phyloP scores from a whole-genome alignment of 2,329 filamentous ascomycete species.

The Didymella pinodella region DNA sequence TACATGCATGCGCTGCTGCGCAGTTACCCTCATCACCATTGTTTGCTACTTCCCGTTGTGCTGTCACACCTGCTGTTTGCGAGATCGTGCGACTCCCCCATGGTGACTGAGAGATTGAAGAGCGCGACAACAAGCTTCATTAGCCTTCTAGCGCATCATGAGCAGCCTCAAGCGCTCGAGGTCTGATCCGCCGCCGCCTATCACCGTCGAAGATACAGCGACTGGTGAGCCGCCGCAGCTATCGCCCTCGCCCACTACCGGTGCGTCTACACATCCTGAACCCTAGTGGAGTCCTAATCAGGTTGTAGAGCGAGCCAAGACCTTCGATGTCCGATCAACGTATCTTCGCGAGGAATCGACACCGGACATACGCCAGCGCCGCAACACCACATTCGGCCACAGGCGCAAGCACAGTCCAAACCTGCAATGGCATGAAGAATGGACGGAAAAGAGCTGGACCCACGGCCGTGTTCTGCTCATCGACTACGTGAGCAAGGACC shows the following conservation, averaged over 20 bases:
- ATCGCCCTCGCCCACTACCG: slow-evolving; percentile 33
- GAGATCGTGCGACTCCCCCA: not conserved
- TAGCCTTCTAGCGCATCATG: slow-evolving; percentile 12
- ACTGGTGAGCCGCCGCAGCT: slow-evolving; percentile 32
- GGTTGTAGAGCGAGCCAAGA: slow-evolving; percentile 26
- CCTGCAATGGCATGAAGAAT: slow-evolving; percentile 49
- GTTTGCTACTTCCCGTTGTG: slow-evolving; percentile 9
- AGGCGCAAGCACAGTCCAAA: slow-evolving; percentile 47
- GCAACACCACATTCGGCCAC: slow-evolving; percentile 35
- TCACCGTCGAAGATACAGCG: slow-evolving; percentile 47
- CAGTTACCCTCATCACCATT: not conserved
- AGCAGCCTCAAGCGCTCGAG: slow-evolving; percentile 19
- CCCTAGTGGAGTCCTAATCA: not conserved
- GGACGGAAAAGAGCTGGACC: slow-evolving; percentile 49
- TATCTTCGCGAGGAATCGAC: slow-evolving; percentile 23
- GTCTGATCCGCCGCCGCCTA: slow-evolving; percentile 43
- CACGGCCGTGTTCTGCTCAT: slow-evolving; percentile 60
- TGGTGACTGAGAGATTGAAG: slow-evolving; percentile 2
- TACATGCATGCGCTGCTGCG: not conserved
- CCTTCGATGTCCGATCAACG: slow-evolving; percentile 26
- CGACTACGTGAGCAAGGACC: slow-evolving; percentile 57
- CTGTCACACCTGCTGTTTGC: slow-evolving; percentile 11
- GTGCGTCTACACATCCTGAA: slow-evolving; percentile 15
- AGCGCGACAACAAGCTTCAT: not conserved
- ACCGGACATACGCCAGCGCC: slow-evolving; percentile 23